A percentile compares a stretch with the other conserved stretches of the same genome.
Evolutionary conservation across 2,329 filamentous ascomycete genomes (phyloP).

Genomic region (Alternaria sp.): DNA sequence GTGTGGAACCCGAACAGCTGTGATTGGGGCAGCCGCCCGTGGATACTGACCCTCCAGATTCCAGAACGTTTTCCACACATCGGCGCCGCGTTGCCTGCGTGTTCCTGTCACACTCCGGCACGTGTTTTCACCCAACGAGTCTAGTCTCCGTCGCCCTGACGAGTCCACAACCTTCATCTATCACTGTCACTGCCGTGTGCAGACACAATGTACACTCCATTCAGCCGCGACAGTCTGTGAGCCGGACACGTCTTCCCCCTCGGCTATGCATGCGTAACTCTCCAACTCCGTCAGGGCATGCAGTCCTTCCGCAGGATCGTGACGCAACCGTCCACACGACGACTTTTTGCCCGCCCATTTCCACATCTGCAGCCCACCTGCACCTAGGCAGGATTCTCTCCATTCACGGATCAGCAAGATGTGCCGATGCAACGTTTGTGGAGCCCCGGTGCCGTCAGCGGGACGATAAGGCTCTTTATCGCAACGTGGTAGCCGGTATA

Average conservation of each 20-base stretch:
- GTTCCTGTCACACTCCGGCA: constrained; percentile 10
- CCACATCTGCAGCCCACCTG: constrained; percentile 19
- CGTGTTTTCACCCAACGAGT: constrained; percentile 25
- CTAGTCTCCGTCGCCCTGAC: constrained; percentile 6
- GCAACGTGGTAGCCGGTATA: constrained; percentile 25
- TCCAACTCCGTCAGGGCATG: not conserved
- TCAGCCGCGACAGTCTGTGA: constrained; percentile 2
- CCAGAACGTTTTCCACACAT: constrained; percentile 29
- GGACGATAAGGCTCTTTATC: constrained; percentile 31
- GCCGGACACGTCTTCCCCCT: not conserved
- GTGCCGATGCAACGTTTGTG: constrained; percentile 30
- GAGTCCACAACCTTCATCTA: not conserved
- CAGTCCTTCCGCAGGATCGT: constrained; percentile 10
- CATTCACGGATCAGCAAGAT: constrained; percentile 20
- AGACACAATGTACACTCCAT: constrained; percentile 1
- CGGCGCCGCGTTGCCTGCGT: constrained; percentile 21
- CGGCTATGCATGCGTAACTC: not conserved
- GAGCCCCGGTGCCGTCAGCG: constrained; percentile 25
- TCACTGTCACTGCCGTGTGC: constrained; percentile 10
- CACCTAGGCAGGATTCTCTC: constrained; percentile 23
- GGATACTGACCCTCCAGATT: constrained; percentile 21
- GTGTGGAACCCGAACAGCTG: constrained; percentile 19
- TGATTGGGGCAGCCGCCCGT: constrained; percentile 25
- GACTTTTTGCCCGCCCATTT: constrained; percentile 6
- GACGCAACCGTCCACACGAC: constrained; percentile 23